A percentile compares a stretch with the other conserved stretches of the same genome.
phyloP scores from a whole-genome alignment of 2,329 filamentous ascomycete species.

The Colletotrichum kahawae region DNA sequence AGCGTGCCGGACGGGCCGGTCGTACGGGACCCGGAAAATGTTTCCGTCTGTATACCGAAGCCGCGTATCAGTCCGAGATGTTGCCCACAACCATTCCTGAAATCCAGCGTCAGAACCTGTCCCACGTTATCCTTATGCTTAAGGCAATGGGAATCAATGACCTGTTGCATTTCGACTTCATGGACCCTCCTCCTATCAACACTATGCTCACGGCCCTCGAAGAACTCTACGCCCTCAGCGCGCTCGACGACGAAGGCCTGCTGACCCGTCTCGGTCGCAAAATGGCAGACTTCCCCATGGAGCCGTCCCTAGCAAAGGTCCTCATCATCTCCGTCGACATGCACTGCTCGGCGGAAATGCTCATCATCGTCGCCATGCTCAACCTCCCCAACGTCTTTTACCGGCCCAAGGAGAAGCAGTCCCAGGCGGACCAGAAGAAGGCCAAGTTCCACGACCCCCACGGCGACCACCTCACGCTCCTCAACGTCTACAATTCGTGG shows the following conservation, averaged over 20 bases:
- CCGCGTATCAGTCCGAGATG: constrained; percentile 96
- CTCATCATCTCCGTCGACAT: constrained; percentile 88
- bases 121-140: constrained; percentile 93
- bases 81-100: constrained; percentile 94
- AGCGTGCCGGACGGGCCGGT: constrained; percentile 89
- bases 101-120: constrained; percentile 93
- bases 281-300: constrained; percentile 99
- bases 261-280: constrained; percentile 90
- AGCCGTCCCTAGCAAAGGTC: constrained; percentile 88
- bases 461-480: constrained; percentile 90
- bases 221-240: constrained; percentile 90
- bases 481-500: constrained; percentile 99
- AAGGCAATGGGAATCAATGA: constrained; percentile 99
- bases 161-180: constrained; percentile 95
- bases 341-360: constrained; percentile 89
- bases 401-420: constrained; percentile 95
- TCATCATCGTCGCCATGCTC: constrained; percentile 95
- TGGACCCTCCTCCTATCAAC: constrained; percentile 97
- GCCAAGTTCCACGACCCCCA: constrained; percentile 95
- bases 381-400: constrained; percentile 89
- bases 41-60: constrained; percentile 94
- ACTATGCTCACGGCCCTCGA: constrained; percentile 97
- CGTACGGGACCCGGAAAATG: constrained; percentile 96
- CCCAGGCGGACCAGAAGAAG: constrained; percentile 96
- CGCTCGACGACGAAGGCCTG: constrained; percentile 93